phyloP scores from a whole-genome alignment of 1,284 basidiomycete genomes.

The Anthracocystis setariae region DNA sequence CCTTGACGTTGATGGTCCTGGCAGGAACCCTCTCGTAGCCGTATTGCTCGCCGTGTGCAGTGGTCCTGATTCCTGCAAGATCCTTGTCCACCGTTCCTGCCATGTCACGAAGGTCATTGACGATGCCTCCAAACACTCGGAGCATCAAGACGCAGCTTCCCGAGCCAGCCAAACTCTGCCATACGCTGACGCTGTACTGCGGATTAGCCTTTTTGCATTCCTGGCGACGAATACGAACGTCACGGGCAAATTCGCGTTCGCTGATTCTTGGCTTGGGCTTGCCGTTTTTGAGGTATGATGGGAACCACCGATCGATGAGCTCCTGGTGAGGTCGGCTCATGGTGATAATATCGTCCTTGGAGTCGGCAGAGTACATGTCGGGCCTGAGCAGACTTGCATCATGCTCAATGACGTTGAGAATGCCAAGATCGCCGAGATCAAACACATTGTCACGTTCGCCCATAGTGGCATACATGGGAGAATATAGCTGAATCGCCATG shows the following conservation, averaged over 20 bases:
- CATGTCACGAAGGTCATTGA: slow-evolving; percentile 39
- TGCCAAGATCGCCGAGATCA: slow-evolving; percentile 29
- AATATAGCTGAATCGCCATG: slow-evolving; percentile 51
- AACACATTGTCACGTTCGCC: slow-evolving; percentile 23
- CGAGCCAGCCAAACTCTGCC: slow-evolving; percentile 34
- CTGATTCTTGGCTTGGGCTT: slow-evolving; percentile 23
- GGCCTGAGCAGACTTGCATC: slow-evolving; percentile 40
- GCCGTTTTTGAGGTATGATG: slow-evolving; percentile 27
- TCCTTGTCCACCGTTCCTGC: slow-evolving; percentile 27
- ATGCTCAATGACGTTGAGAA: slow-evolving; percentile 40
- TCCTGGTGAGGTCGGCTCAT: slow-evolving; percentile 43
- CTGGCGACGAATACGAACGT: slow-evolving; percentile 21
- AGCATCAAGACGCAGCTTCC: slow-evolving; percentile 49
- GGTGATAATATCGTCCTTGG: slow-evolving; percentile 20
- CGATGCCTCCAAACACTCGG: slow-evolving; percentile 37
- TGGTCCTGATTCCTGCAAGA: slow-evolving; percentile 23
- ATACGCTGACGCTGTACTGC: slow-evolving; percentile 34
- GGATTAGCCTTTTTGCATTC: slow-evolving; percentile 27
- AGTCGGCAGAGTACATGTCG: slow-evolving; percentile 32
- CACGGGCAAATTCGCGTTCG: slow-evolving; percentile 33
- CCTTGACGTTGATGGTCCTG: slow-evolving; percentile 19
- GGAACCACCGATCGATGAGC: slow-evolving; percentile 47
- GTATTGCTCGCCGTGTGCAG: slow-evolving; percentile 18
- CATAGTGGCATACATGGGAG: slow-evolving; percentile 37
- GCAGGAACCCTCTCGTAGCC: slow-evolving; percentile 41